phyloP scores from a whole-genome alignment of 1,284 basidiomycete genomes.

The Moniliophthora roreri region DNA sequence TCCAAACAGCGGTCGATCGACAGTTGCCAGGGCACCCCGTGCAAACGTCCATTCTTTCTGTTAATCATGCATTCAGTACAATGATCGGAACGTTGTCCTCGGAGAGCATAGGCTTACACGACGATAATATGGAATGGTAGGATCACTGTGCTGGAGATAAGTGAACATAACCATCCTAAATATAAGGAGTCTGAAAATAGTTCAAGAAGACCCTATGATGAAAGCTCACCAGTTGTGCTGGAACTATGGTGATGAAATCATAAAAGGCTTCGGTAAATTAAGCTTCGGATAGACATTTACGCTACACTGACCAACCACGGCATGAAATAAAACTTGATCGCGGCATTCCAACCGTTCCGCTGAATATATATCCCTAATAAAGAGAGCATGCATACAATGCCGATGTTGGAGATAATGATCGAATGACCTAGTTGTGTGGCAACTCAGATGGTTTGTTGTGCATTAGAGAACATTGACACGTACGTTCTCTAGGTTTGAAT shows the following conservation, averaged over 20 bases:
- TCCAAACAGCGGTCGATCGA: constrained; percentile 56
- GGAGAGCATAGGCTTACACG: constrained; percentile 15
- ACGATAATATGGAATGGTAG: constrained; percentile 40
- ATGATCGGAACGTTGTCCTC: not conserved
- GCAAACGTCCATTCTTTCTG: constrained; percentile 51
- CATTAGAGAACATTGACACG: not conserved
- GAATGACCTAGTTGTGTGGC: constrained; percentile 18
- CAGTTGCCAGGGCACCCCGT: constrained; percentile 55
- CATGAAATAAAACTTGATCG: constrained; percentile 43
- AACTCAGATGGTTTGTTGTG: not conserved
- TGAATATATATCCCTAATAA: constrained; percentile 43
- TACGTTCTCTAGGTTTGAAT: constrained; percentile 31
- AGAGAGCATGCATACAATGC: constrained; percentile 44
- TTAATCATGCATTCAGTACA: not conserved
- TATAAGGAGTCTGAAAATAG: not conserved
- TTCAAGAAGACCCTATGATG: not conserved
- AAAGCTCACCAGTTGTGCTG: constrained; percentile 43
- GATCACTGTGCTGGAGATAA: constrained; percentile 43
- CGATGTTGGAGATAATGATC: constrained; percentile 58
- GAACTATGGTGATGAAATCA: constrained; percentile 13
- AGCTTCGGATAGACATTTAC: not conserved
- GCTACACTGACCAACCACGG: constrained; percentile 53
- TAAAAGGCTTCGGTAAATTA: not conserved
- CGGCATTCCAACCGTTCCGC: constrained; percentile 20
- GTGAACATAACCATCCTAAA: constrained; percentile 40